phyloP scores from a whole-genome alignment of 2,329 filamentous ascomycete species.

The Colletotrichum tabaci region DNA sequence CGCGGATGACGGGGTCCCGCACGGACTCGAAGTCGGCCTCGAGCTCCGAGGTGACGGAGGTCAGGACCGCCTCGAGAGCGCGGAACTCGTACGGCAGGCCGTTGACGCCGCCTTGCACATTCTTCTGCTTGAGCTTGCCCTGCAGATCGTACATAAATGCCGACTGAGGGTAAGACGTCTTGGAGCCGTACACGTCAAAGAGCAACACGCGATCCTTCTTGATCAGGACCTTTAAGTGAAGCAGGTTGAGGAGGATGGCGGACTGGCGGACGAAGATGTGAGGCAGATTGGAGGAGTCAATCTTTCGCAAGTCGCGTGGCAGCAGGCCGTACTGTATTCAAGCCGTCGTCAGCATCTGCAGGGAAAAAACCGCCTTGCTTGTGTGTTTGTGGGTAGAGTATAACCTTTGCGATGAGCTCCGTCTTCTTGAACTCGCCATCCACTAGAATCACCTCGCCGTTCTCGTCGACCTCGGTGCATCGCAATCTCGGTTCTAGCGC shows the following conservation, averaged over 20 bases:
- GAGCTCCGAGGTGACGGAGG: constrained; percentile 91
- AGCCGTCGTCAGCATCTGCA: constrained; percentile 5
- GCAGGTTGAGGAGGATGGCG: constrained; percentile 93
- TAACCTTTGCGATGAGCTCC: constrained; percentile 93
- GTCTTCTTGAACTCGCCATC: constrained; percentile 98
- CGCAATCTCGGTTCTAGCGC: constrained; percentile 88
- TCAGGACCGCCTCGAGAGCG: constrained; percentile 93
- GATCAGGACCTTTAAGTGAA: constrained; percentile 96
- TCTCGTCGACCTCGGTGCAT: constrained; percentile 95
- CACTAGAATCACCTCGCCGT: constrained; percentile 91
- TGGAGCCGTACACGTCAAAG: constrained; percentile 96
- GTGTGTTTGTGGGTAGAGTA: constrained; percentile 37
- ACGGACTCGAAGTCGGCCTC: constrained; percentile 97
- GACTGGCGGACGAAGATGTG: constrained; percentile 95
- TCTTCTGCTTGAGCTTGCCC: constrained; percentile 89
- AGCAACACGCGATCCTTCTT: constrained; percentile 95
- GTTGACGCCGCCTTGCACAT: constrained; percentile 66
- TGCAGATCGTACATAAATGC: constrained; percentile 98
- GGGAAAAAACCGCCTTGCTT: neutral
- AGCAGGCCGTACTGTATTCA: constrained; percentile 83
- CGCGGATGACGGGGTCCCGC: constrained; percentile 89
- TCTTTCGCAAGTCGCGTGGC: constrained; percentile 95
- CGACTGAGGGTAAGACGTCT: constrained; percentile 94
- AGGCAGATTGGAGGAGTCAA: constrained; percentile 94
- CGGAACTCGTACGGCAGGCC: constrained; percentile 95